Evolutionary conservation across 2,329 filamentous ascomycete species (phyloP), one percentile per base, ranked within the genome.

Genomic region (Epicoccum sorghinum): DNA sequence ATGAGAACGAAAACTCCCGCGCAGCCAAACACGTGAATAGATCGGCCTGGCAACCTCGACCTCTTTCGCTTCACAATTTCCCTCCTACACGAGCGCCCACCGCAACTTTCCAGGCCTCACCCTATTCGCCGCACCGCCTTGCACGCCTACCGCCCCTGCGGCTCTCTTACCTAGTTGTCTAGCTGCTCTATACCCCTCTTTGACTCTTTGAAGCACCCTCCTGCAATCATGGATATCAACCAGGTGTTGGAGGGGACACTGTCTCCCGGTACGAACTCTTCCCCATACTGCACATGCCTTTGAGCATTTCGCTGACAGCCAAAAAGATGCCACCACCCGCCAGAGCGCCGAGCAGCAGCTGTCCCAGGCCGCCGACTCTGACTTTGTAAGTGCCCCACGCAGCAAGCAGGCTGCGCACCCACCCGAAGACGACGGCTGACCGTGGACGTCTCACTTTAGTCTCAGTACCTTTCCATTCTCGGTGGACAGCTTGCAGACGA

Each of bases 191-290:
- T 62, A 67, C 64, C 59, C 65, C 55, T 61, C 61, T 61, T 59
- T 62, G 55, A 58, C 33, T 53, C 61, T 53, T 54, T 47, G 49
- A 59, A 58, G 54, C 62, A 54, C 68, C 68, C 69, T 69, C 67
- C 65, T 64, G 61, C 73, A 78, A 91, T 86, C 82, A 93, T 96
- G 89, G 91, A 98, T 82, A 96, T 98, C 83, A 96, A 93, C 83
- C 89, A 92, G 82, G 93, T 99, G 82, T 89, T 99, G 83, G 87
- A 91, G 80, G 93, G 93, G 83, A 98, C 95, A 78, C 87, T 98
- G 80, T 96, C 93, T 75, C 85, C 93, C 75, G 93, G 95, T 98
- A 82, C 77, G 89, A 71, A 52, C 42, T 50, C 60, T 47, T 46
- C 38, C 18, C 47, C 47, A 44, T 52, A 39, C 51, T 35, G 43